Percentiles rank a stretch among this genome's conserved stretches.
Evolutionary conservation across 768 basidiomycete genomes (phyloP).

Genomic region (Podaxis sp.): DNA sequence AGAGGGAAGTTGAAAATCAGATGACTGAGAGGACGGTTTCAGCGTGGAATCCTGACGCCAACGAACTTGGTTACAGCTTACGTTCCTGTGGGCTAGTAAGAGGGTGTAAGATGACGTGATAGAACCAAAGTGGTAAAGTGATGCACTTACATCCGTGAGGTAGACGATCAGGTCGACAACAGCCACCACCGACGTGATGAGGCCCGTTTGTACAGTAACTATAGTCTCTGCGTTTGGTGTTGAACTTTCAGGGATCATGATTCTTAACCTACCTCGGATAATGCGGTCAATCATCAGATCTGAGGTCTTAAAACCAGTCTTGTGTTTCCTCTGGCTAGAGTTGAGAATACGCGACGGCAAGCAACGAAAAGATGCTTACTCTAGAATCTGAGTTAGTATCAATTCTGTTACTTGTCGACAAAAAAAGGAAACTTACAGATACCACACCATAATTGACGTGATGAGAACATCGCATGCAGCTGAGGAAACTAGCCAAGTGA

Average conservation of each 20-base stretch:
- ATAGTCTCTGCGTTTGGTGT: not conserved
- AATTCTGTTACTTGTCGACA: not conserved
- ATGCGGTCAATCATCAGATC: constrained; percentile 24
- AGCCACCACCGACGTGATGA: constrained; percentile 21
- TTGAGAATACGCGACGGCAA: not conserved
- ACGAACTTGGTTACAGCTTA: not conserved
- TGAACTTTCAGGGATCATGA: not conserved
- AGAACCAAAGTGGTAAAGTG: not conserved
- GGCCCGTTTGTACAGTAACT: constrained; percentile 25
- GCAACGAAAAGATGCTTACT: not conserved
- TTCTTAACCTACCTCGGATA: constrained; percentile 19
- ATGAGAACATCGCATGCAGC: constrained; percentile 16
- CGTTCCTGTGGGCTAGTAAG: constrained; percentile 16
- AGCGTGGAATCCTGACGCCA: too few relatives aligned
- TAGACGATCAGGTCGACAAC: constrained; percentile 20
- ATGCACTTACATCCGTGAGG: constrained; percentile 21
- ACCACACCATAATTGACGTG: constrained; percentile 18
- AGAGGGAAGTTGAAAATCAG: constrained; percentile 37
- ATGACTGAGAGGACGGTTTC: constrained; percentile 24
- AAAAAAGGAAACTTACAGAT: constrained; percentile 11
- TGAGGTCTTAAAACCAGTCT: constrained; percentile 21
- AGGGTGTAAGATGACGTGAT: not conserved
- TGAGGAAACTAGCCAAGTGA: constrained; percentile 17
- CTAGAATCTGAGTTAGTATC: not conserved
- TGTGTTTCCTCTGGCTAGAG: constrained; percentile 18